Evolutionary conservation across 176 grass and related monocot species (phyloP).

Genomic region (Carex pumila): DNA sequence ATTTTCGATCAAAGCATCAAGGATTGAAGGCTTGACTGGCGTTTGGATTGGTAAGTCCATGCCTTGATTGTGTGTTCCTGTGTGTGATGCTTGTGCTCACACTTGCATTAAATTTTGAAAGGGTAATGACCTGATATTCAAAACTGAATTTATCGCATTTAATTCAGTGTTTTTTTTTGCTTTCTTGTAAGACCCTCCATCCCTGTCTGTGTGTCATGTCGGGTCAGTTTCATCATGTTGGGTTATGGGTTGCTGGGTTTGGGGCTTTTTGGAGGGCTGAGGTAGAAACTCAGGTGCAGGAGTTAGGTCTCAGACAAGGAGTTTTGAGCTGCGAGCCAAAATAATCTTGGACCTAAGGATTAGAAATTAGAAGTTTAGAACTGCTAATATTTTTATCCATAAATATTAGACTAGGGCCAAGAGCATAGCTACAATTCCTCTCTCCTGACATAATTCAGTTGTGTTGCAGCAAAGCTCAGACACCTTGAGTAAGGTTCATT

Average conservation of each 20-base stretch:
- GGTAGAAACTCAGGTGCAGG: not conserved
- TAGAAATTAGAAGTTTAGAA: not conserved
- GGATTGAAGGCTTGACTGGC: constrained; percentile 52
- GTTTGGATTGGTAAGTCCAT: constrained; percentile 75
- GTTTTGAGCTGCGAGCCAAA: not conserved
- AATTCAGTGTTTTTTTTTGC: not conserved
- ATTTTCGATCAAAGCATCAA: constrained; percentile 63
- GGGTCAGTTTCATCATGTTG: not conserved
- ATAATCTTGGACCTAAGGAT: not conserved
- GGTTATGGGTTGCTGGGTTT: not conserved
- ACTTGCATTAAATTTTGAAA: not conserved
- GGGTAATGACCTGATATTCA: too few species aligned
- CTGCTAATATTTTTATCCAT: not conserved
- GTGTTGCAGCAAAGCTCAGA: not conserved
- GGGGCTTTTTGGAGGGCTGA: not conserved
- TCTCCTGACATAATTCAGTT: not conserved
- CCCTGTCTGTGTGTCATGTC: not conserved
- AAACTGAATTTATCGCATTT: too few species aligned
- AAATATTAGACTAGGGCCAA: not conserved
- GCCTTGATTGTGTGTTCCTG: not conserved
- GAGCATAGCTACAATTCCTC: not conserved
- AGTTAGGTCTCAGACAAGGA: not conserved
- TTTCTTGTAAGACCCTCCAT: not conserved
- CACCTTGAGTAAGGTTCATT: not conserved
- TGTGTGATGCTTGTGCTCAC: not conserved